Conservation (phyloP, 345 rosid species). For the Litchi chinensis region DNA sequence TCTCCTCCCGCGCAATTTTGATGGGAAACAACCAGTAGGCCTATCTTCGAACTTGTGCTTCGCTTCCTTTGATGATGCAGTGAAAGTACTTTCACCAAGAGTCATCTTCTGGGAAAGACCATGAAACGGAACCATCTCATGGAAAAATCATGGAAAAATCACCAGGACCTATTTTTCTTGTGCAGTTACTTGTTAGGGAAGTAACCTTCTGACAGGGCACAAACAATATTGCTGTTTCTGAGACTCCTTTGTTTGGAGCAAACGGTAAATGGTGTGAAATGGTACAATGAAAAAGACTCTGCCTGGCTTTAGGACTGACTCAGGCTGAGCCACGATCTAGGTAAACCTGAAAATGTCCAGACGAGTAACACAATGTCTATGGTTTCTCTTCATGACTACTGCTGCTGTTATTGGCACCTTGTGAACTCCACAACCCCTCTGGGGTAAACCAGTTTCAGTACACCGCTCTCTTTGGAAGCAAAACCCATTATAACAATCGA, state of each 20-base stretch:
- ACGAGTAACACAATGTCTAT: constrained; percentile 47
- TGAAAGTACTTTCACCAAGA: neutral
- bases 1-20: neutral
- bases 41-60: neutral
- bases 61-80: neutral
- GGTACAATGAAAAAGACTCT: constrained; percentile 45
- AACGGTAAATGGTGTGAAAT: constrained; percentile 28
- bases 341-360: constrained; percentile 49
- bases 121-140: constrained; percentile 12
- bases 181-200: neutral
- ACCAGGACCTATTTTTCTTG: neutral
- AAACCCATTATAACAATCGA: constrained; percentile 6
- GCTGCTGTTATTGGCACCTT: constrained; percentile 35
- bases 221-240: neutral
- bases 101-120: neutral
- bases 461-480: neutral
- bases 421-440: constrained; percentile 36
- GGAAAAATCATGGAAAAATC: neutral
- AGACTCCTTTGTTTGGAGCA: constrained; percentile 21
- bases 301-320: constrained; percentile 42
- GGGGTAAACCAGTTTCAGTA: constrained; percentile 48
- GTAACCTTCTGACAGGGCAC: neutral
- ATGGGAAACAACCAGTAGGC: neutral
- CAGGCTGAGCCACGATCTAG: constrained; percentile 45
- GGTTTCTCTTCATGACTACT: constrained; percentile 45